Conservation (phyloP, 1,139 yeast species). For the Kodamaea sp. region DNA sequence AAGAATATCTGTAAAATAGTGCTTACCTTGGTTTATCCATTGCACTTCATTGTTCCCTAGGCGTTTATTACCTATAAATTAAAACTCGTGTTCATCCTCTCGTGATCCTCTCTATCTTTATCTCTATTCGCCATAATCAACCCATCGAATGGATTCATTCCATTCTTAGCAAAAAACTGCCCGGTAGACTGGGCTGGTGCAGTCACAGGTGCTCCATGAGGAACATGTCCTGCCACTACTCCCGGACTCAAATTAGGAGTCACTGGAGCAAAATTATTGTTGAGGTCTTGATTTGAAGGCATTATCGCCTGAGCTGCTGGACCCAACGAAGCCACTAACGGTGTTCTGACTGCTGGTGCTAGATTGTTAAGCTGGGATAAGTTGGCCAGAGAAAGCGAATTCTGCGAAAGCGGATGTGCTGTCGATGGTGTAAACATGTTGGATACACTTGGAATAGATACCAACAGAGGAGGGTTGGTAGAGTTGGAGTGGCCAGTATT, state of each 20-base stretch:
- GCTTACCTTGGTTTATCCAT: too few relatives aligned
- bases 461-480: slow-evolving; percentile 27
- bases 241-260: slow-evolving; percentile 9
- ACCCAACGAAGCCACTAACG: slow-evolving; percentile 23
- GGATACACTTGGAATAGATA: slow-evolving; percentile 35
- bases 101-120: slow-evolving; percentile 14
- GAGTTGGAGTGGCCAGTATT: slow-evolving; percentile 7
- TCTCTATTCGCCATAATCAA: slow-evolving; percentile 32
- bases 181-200: slow-evolving; percentile 42
- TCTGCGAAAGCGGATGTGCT: slow-evolving; percentile 28
- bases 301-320: slow-evolving; percentile 1
- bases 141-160: slow-evolving; percentile 46
- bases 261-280: slow-evolving; percentile 3
- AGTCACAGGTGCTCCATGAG: slow-evolving; percentile 23
- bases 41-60: too few relatives aligned
- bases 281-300: slow-evolving; percentile 1
- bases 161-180: slow-evolving; percentile 38
- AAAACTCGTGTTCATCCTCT: slow-evolving; percentile 10
- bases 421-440: slow-evolving; percentile 37
- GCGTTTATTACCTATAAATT: slow-evolving; percentile 9
- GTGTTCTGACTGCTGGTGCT: slow-evolving; percentile 25
- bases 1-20: too few relatives aligned
- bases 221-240: slow-evolving; percentile 1
- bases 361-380: slow-evolving; percentile 20
- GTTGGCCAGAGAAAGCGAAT: slow-evolving; percentile 23